phyloP scores from a whole-genome alignment of 2,329 filamentous ascomycete genomes.

The Paecilomyces formosus region DNA sequence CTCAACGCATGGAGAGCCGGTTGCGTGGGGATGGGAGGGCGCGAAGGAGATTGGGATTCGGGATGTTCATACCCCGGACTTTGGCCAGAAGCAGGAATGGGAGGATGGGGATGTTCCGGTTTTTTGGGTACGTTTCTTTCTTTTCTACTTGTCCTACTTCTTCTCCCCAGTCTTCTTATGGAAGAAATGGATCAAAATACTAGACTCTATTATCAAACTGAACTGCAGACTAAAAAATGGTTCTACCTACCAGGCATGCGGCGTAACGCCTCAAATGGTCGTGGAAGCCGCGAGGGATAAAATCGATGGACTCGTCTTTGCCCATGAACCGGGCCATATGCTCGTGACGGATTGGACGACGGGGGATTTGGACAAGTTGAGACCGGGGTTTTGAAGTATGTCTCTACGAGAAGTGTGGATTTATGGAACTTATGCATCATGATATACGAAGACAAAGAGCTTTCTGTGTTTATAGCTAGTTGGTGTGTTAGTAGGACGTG shows the following conservation, averaged over 20 bases:
- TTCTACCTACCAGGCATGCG: constrained; percentile 49
- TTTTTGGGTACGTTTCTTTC: constrained; percentile 19
- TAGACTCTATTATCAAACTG: too few species aligned
- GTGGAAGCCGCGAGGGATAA: constrained; percentile 45
- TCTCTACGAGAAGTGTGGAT: too few species aligned
- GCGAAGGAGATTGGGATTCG: constrained; percentile 46
- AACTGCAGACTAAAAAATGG: too few species aligned
- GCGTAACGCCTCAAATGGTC: constrained; percentile 59
- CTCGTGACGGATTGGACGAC: constrained; percentile 48
- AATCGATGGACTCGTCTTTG: constrained; percentile 51
- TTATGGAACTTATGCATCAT: too few species aligned
- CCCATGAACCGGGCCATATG: constrained; percentile 58
- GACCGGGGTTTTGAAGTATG: neutral
- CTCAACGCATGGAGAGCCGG: constrained; percentile 56
- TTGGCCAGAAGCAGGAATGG: constrained; percentile 45
- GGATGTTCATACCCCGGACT: constrained; percentile 48
- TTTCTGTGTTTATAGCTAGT: too few species aligned
- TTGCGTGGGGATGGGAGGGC: constrained; percentile 59
- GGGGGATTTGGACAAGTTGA: constrained; percentile 25
- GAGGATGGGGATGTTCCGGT: constrained; percentile 30
- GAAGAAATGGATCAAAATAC: too few species aligned
- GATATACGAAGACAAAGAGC: too few species aligned
- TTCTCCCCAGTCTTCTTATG: constrained; percentile 8
- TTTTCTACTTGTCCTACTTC: constrained; percentile 5
- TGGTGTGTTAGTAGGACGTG: too few species aligned